Conservation (phyloP, 805 yeast species). For the Komagataella mondaviorum region DNA sequence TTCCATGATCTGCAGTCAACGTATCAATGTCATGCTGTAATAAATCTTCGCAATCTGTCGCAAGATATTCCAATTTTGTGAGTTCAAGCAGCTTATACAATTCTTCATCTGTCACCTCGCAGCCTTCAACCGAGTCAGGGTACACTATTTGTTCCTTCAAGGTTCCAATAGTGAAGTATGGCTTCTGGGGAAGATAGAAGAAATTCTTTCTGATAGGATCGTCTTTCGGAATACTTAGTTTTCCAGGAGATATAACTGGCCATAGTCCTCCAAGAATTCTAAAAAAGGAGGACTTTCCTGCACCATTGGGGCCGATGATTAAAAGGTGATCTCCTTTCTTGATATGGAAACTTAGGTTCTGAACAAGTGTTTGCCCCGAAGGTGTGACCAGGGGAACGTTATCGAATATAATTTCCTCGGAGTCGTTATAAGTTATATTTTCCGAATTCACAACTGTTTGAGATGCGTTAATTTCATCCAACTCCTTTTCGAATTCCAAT, state of each 20-base stretch:
- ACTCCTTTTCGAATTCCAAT: conserved; percentile 50
- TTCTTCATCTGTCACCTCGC: conserved; percentile 29
- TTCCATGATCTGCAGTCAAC: background rate
- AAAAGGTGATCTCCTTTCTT: conserved; percentile 74
- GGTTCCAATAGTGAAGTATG: conserved; percentile 71
- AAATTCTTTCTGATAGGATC: conserved; percentile 34
- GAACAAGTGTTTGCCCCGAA: conserved; percentile 58
- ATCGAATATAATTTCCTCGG: conserved; percentile 57
- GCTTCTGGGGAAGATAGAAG: conserved; percentile 87
- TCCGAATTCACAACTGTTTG: conserved; percentile 17
- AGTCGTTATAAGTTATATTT: conserved; percentile 18
- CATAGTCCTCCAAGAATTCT: conserved; percentile 87
- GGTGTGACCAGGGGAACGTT: conserved; percentile 81
- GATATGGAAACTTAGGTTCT: conserved; percentile 54
- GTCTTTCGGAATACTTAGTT: conserved; percentile 48
- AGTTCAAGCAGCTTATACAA: conserved; percentile 39
- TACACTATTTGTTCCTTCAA: conserved; percentile 82
- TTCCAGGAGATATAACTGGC: conserved; percentile 55
- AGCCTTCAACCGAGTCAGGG: conserved; percentile 61
- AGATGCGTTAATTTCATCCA: conserved; percentile 30
- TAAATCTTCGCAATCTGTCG: conserved; percentile 23
- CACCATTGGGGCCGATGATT: conserved; percentile 93
- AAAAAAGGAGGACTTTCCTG: conserved; percentile 88
- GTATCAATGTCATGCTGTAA: conserved; percentile 2
- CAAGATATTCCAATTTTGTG: conserved; percentile 45